These are phyloP conservation scores for Cytospora piceicola DNA, from an alignment of 2,329 filamentous ascomycete genomes.

Conservation along the genomic window DNA sequence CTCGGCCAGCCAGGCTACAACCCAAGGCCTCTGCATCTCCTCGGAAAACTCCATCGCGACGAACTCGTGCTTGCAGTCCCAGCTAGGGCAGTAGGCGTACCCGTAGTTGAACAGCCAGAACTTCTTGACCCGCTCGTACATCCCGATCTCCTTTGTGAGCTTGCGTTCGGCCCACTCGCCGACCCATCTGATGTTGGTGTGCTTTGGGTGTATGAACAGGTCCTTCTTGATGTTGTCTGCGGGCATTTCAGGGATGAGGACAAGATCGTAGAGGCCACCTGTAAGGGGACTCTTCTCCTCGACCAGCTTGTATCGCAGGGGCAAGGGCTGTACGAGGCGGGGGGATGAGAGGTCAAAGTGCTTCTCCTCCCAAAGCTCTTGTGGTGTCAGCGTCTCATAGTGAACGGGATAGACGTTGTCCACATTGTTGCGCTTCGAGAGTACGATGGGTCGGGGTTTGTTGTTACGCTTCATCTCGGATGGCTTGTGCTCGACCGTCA, in stretches of 20 bases:
- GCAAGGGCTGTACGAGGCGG: slow-evolving; percentile 14
- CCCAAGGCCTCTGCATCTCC: slow-evolving; percentile 27
- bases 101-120: slow-evolving; percentile 26
- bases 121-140: slow-evolving; percentile 25
- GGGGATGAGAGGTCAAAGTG: slow-evolving; percentile 12
- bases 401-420: not conserved
- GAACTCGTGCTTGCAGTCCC: slow-evolving; percentile 20
- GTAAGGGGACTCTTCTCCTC: not conserved
- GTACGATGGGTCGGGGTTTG: not conserved
- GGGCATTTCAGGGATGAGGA: slow-evolving; percentile 1
- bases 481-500: not conserved
- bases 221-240: slow-evolving; percentile 28
- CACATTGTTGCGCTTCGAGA: not conserved
- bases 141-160: slow-evolving; percentile 21
- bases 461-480: slow-evolving; percentile 4
- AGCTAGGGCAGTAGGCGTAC: slow-evolving; percentile 7
- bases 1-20: slow-evolving; percentile 22
- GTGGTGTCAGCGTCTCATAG: not conserved
- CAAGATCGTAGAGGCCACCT: not conserved
- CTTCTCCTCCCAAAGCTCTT: slow-evolving; percentile 11
- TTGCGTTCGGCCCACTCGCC: slow-evolving; percentile 18
- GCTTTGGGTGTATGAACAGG: slow-evolving; percentile 15
- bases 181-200: slow-evolving; percentile 6
- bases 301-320: slow-evolving; percentile 15
- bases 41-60: slow-evolving; percentile 11